These are phyloP conservation scores for Mimosa bimucronata DNA, from an alignment of 306 rosid genomes.

Conservation along the genomic window DNA sequence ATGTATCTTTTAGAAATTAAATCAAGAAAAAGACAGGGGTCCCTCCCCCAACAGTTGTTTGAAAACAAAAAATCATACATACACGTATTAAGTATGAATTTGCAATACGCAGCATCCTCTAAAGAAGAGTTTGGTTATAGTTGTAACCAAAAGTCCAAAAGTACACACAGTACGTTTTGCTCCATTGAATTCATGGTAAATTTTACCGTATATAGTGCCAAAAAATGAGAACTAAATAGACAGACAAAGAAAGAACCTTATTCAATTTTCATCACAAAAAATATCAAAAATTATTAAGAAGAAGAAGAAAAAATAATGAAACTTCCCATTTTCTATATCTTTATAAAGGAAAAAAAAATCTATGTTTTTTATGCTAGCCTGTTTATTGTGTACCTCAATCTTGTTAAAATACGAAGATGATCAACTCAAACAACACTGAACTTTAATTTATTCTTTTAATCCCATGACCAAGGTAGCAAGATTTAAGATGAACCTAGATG, in stretches of 20 bases:
- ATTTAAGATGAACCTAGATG: not conserved
- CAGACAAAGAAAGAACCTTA: not conserved
- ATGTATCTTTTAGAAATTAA: not conserved
- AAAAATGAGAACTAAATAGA: not conserved
- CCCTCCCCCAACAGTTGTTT: too few species aligned
- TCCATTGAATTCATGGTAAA: not conserved
- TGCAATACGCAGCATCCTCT: not conserved
- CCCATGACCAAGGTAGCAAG: not conserved
- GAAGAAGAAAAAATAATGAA: not conserved
- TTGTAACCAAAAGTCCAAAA: not conserved
- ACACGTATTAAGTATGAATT: not conserved
- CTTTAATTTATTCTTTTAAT: not conserved
- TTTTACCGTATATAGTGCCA: not conserved
- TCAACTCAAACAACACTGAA: not conserved
- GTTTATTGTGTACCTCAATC: conserved; percentile 1
- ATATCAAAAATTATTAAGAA: not conserved
- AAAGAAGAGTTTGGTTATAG: not conserved
- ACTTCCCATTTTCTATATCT: conserved; percentile 32
- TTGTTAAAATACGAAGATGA: conserved; percentile 4
- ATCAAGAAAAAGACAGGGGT: not conserved
- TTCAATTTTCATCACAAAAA: not conserved
- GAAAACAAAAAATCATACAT: too few species aligned
- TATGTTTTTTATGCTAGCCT: not conserved
- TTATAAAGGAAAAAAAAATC: not conserved
- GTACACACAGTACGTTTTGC: not conserved